phyloP scores from a whole-genome alignment of 2,329 filamentous ascomycete genomes.

The Xylaria sp. region DNA sequence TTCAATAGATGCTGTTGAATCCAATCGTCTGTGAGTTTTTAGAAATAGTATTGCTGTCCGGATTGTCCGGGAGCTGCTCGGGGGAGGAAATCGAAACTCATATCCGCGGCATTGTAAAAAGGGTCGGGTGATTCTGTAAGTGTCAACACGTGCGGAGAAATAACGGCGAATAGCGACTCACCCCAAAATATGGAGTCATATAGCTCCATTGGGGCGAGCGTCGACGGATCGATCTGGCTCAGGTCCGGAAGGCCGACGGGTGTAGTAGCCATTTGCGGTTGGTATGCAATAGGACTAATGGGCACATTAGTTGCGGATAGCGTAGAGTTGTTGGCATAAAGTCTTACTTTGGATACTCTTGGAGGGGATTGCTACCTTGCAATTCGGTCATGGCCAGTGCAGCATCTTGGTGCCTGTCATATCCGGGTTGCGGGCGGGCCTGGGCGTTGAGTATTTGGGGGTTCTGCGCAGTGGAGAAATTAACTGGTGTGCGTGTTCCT shows the following conservation, averaged over 20 bases:
- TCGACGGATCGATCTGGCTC: constrained; percentile 63
- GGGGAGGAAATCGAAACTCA: constrained; percentile 71
- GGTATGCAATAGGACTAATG: constrained; percentile 43
- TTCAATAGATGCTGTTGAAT: not conserved
- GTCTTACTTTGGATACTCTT: constrained; percentile 58
- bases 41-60: constrained; percentile 68
- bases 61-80: constrained; percentile 69
- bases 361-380: constrained; percentile 65
- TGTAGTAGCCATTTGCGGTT: constrained; percentile 52
- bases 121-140: constrained; percentile 67
- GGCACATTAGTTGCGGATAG: constrained; percentile 10
- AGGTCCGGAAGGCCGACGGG: constrained; percentile 57
- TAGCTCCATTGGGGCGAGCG: constrained; percentile 74
- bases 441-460: constrained; percentile 44
- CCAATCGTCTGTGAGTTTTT: not conserved
- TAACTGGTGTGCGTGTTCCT: constrained; percentile 58
- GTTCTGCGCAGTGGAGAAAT: constrained; percentile 56
- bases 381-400: constrained; percentile 74
- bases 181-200: constrained; percentile 77
- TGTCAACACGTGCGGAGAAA: constrained; percentile 32
- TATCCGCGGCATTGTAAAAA: constrained; percentile 67
- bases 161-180: constrained; percentile 53
- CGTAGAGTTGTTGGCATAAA: not conserved
- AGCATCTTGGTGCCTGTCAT: constrained; percentile 69
- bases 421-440: constrained; percentile 44